Evolutionary conservation across 768 basidiomycete species (phyloP), one percentile per base, ranked within the genome.

Genomic region (Inosperma sp.): DNA sequence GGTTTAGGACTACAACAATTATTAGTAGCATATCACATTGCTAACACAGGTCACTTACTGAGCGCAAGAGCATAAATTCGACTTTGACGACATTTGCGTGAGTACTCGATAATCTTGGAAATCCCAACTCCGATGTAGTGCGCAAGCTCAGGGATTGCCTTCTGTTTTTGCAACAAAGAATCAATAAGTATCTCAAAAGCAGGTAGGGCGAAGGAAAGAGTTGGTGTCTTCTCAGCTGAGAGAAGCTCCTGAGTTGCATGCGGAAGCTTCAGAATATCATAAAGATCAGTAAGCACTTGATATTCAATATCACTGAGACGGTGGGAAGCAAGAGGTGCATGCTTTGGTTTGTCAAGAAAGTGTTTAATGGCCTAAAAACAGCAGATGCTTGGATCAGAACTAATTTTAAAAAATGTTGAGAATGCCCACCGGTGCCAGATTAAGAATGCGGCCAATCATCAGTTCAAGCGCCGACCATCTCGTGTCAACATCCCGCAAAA

Each of bases 381-480:
- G 14, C 52, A 30, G 30, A 45, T 31, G 25, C 8, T 25, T 13
- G 35, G 17, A 41, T 40, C 33, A 34, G 31, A 31, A 9, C 25
- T 9, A 50, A 35, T 52, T 44, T 35, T n/a, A 37, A 45, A 57
- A 19, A 19, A 17, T 23, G 10, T 4, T 16, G 9, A 37, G 14
- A 34, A 34, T 31, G 50, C 63, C 46, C 45, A 71, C 71, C 22
- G 56, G 64, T 54, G 67, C 62, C 4, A 72, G 56, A 16, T 61
- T 57, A 23, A 72, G 54, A 14, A 68, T 40, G 10, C 64, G 57
- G 12, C 65, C 66, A 54, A 69, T 63, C 70, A 72, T 70, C 1
- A 65, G 51, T 52, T 57, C 65, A 8, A 60, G 67, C 14, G 68
- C 68, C 10, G 68, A 71, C 71, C 70, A 72, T 23, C 63, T 53